Percentiles rank a stretch among this genome's conserved stretches.
Conservation (phyloP, 768 basidiomycete genomes). For the Suillus alpinus region DNA sequence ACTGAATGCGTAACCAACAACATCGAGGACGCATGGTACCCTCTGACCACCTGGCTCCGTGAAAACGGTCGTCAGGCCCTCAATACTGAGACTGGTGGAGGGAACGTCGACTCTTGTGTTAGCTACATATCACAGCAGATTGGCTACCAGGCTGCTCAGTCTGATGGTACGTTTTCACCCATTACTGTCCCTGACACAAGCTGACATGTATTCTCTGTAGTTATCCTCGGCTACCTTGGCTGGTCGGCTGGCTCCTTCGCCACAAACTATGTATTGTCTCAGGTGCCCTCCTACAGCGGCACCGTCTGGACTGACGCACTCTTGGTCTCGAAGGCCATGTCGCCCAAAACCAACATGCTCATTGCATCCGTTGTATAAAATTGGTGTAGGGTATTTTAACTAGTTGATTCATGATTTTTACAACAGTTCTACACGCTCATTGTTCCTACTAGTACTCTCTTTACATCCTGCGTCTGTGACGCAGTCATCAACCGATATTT, state of each 20-base stretch:
- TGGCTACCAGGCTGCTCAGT: slow-evolving; percentile 44
- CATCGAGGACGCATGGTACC: slow-evolving; percentile 43
- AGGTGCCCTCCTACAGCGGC: slow-evolving; percentile 29
- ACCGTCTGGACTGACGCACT: slow-evolving; percentile 36
- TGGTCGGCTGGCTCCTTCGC: slow-evolving; percentile 62
- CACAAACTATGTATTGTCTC: slow-evolving; percentile 31
- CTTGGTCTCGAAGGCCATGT: slow-evolving; percentile 33
- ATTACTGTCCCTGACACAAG: background rate
- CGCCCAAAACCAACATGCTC: slow-evolving; percentile 15
- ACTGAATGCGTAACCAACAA: slow-evolving; percentile 54
- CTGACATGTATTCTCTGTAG: slow-evolving; percentile 20
- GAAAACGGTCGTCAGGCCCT: slow-evolving; percentile 50
- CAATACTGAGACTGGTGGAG: slow-evolving; percentile 62
- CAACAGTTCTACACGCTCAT: background rate
- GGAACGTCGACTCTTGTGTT: slow-evolving; percentile 47
- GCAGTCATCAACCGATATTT: background rate
- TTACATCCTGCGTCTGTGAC: background rate
- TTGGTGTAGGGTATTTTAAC: background rate
- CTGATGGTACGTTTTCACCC: slow-evolving; percentile 38
- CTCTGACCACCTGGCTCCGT: slow-evolving; percentile 49
- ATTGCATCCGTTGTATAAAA: slow-evolving; percentile 7
- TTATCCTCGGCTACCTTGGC: slow-evolving; percentile 52
- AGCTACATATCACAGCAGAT: slow-evolving; percentile 45
- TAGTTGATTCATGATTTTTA: background rate
- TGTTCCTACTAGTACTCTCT: background rate